Base-by-base conservation (phyloP, 1,139 yeast species). In the Pichia sp. region DNA sequence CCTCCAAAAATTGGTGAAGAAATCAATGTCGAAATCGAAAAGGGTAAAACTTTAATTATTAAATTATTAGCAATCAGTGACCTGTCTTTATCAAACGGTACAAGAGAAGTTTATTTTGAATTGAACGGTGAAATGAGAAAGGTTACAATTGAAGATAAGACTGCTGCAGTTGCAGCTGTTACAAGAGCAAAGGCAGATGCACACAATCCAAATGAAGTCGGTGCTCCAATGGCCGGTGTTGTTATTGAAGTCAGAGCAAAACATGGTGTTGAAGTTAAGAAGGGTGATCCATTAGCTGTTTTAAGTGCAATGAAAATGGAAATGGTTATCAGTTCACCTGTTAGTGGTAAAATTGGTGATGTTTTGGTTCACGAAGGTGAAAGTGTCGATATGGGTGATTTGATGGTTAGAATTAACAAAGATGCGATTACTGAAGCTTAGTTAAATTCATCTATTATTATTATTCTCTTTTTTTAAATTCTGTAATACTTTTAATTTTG, bases 151-250 rank as follows among this genome's bases (percentile, higher is more conserved):
- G 89, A 83, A 56, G 98, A 92, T 71, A 86, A 84, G 68, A 79
- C 80, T 39, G 89, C 89, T 47, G 81, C 90, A 44, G 80, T 90
- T 51, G 97, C 88, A 69, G 78, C 87, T 43, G 78, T 85, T 56
- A 73, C 94, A 29, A 85, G 97, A 67, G 85, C 90, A 58, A 94
- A 92, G 78, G 98, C 97, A 43, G 86, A 83, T 58, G 74, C 82
- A 18, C 81, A 79, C 64, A 85, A 87, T 67, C 89, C 95, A 52
- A 85, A 84, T 63, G 97, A 94, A 59, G 84, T 94, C 55, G 98
- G 97, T 59, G 96, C 98, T 6, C 99, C 98, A 69, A 92, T 92
- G 98, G 95, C 97, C 32, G 99, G 99, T 73, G 97, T 92, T 54
- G 89, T 92, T 51, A 88, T 92, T 58, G 98, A 94, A 70, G 84